Evolutionary conservation across 768 basidiomycete species (phyloP).

Genomic region (Hygrophorus russula): DNA sequence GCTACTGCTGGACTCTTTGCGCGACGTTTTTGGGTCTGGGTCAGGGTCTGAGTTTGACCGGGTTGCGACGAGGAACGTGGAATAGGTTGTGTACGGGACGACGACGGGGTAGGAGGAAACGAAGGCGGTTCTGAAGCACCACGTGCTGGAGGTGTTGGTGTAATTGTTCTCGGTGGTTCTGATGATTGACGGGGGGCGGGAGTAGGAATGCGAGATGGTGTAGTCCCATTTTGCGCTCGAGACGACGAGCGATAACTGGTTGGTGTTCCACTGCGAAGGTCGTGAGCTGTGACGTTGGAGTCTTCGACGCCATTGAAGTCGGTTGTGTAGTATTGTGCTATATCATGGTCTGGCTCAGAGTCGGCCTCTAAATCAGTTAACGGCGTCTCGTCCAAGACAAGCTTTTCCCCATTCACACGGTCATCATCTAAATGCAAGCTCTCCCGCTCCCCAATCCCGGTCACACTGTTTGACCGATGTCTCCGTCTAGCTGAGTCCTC

Average conservation of each 20-base stretch:
- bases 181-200: conserved; percentile 30
- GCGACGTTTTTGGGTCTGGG: conserved; percentile 11
- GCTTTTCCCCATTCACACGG: conserved; percentile 23
- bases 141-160: conserved; percentile 29
- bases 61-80: conserved; percentile 12
- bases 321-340: conserved; percentile 13
- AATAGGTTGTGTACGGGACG: conserved; percentile 14
- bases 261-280: conserved; percentile 30
- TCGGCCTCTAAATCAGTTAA: conserved; percentile 65
- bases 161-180: conserved; percentile 35
- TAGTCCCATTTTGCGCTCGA: conserved; percentile 17
- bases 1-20: conserved; percentile 13
- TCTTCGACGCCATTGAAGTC: conserved; percentile 1
- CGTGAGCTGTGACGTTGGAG: conserved; percentile 8
- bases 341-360: conserved; percentile 14
- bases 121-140: conserved; percentile 26
- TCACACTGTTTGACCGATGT: conserved; percentile 58
- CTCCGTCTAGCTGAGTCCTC: conserved; percentile 23
- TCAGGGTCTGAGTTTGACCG: conserved; percentile 9
- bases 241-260: conserved; percentile 21
- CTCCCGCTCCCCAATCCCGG: conserved; percentile 42
- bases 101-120: conserved; percentile 21
- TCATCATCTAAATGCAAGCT: conserved; percentile 66
- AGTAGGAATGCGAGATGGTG: conserved; percentile 29
- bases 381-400: conserved; percentile 67